Evolutionary conservation across 257 asterid species (phyloP).

Genomic region (Rehmannia glutinosa): DNA sequence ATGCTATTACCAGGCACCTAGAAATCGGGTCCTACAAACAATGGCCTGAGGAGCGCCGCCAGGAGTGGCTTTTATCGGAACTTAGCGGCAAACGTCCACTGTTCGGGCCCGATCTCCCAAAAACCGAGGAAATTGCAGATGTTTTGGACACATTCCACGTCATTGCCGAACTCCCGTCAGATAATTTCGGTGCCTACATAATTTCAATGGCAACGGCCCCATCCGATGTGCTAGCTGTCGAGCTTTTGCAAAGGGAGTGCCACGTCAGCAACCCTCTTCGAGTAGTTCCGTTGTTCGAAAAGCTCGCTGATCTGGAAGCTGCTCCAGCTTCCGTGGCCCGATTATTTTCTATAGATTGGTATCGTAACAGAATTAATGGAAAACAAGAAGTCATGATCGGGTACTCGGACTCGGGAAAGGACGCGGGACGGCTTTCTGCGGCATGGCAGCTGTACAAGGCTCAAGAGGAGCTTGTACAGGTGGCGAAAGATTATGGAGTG

Average conservation of each 20-base stretch:
- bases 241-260: constrained; percentile 88
- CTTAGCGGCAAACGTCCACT: constrained; percentile 86
- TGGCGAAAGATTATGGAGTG: constrained; percentile 77
- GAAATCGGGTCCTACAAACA: constrained; percentile 86
- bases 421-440: constrained; percentile 94
- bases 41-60: constrained; percentile 84
- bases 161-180: constrained; percentile 74
- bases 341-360: constrained; percentile 88
- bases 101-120: constrained; percentile 83
- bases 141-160: constrained; percentile 78
- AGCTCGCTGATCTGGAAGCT: constrained; percentile 84
- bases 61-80: constrained; percentile 90
- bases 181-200: constrained; percentile 82
- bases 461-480: constrained; percentile 87
- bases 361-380: constrained; percentile 65
- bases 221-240: constrained; percentile 94
- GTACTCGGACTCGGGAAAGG: constrained; percentile 95
- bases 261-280: constrained; percentile 63
- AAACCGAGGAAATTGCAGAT: constrained; percentile 85
- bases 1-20: constrained; percentile 75
- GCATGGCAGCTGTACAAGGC: constrained; percentile 96
- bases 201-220: constrained; percentile 97
- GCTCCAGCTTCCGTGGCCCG: constrained; percentile 93
- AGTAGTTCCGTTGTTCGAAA: constrained; percentile 87
- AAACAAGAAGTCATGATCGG: constrained; percentile 98